phyloP scores from a whole-genome alignment of 768 basidiomycete species.

The Rhizopogon vulgaris region DNA sequence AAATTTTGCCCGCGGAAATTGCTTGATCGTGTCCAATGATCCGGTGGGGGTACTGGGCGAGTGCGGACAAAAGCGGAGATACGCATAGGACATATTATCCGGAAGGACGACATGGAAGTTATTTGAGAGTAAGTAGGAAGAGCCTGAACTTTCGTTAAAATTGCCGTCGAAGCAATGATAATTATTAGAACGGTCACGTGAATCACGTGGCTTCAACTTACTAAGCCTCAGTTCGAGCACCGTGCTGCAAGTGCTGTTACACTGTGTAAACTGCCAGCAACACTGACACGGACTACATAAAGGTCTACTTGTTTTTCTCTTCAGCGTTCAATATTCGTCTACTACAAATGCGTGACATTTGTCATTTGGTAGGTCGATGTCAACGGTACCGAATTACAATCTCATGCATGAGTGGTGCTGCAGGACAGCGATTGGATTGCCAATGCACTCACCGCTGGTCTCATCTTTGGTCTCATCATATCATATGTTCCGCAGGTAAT shows the following conservation, averaged over 20 bases:
- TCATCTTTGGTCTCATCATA: slow-evolving; percentile 70
- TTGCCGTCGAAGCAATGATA: no score
- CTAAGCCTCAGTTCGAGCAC: no score
- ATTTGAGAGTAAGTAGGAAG: no score
- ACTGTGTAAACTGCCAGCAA: no score
- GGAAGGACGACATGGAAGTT: neutral
- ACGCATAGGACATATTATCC: neutral
- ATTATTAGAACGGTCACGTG: no score
- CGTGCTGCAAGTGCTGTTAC: no score
- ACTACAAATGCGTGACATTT: neutral
- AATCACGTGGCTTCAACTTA: no score
- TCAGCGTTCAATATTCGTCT: neutral
- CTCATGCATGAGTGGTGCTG: neutral
- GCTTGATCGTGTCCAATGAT: neutral
- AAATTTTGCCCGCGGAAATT: neutral
- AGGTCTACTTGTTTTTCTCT: no score
- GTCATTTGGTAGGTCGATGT: neutral
- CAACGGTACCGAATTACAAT: neutral
- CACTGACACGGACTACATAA: no score
- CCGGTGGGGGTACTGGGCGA: neutral
- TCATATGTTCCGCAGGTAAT: slow-evolving; percentile 82
- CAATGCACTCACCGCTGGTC: slow-evolving; percentile 48
- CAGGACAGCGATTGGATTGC: slow-evolving; percentile 73
- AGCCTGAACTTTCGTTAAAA: no score
- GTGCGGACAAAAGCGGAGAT: neutral